Conservation (phyloP, 2,329 filamentous ascomycete genomes). For the Botrytis fabae region DNA sequence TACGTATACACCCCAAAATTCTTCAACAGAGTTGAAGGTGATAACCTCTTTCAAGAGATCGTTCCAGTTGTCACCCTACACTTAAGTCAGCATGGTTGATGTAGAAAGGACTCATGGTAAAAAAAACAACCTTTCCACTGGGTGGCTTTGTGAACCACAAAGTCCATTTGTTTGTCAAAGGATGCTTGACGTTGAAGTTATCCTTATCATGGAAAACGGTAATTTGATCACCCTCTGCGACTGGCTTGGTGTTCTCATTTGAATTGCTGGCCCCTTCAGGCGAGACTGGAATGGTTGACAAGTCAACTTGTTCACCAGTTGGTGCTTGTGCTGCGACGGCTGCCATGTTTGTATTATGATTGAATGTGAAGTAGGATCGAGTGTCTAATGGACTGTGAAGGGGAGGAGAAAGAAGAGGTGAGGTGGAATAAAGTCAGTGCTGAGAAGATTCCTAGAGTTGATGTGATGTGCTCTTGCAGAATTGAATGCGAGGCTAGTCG, state of each 20-base stretch:
- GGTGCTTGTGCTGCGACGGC: constrained; percentile 32
- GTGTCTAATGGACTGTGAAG: constrained; percentile 14
- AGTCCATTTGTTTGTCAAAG: constrained; percentile 95
- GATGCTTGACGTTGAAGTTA: constrained; percentile 99
- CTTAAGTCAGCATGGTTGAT: constrained; percentile 28
- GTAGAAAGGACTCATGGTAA: background rate
- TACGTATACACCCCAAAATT: constrained; percentile 99
- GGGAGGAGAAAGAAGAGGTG: background rate
- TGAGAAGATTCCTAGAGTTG: constrained; percentile 10
- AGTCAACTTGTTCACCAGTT: constrained; percentile 55
- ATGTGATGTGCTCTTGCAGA: constrained; percentile 21
- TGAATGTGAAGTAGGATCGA: constrained; percentile 7
- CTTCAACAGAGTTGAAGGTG: constrained; percentile 96
- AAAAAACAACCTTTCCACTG: constrained; percentile 74
- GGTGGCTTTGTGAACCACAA: constrained; percentile 99
- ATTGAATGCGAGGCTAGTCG: constrained; percentile 20
- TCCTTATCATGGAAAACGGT: constrained; percentile 98
- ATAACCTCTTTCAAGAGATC: constrained; percentile 98
- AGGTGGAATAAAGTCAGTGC: constrained; percentile 6
- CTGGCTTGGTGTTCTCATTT: constrained; percentile 46
- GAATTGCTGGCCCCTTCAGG: constrained; percentile 61
- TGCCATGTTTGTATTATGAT: constrained; percentile 33
- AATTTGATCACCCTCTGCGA: constrained; percentile 61
- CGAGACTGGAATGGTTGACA: constrained; percentile 67
- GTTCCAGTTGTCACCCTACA: constrained; percentile 94